Conservation (phyloP, 106 monocot species). For the Phalaenopsis equestris region DNA sequence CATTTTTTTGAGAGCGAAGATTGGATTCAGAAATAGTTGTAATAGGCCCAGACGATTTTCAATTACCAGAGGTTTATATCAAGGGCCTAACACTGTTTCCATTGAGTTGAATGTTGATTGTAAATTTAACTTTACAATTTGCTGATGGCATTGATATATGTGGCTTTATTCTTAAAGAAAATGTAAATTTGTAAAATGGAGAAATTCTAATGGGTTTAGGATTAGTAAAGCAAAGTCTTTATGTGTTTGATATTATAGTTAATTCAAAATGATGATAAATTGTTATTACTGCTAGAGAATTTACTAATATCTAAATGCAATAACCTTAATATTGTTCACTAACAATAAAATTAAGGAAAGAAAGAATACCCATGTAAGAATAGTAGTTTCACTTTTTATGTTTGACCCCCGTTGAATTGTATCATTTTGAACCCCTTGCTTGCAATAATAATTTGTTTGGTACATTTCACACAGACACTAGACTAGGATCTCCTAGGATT, state of each 20-base stretch:
- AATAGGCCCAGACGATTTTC: background rate
- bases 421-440: too few species aligned
- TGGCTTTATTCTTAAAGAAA: background rate
- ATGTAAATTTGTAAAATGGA: background rate
- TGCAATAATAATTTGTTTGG: too few species aligned
- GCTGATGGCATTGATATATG: background rate
- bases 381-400: too few species aligned
- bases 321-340: too few species aligned
- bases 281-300: background rate
- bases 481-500: too few species aligned
- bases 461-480: too few species aligned
- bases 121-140: too few species aligned
- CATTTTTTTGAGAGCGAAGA: background rate
- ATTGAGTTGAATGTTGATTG: background rate
- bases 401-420: too few species aligned
- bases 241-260: background rate
- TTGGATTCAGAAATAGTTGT: background rate
- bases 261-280: background rate
- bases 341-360: too few species aligned
- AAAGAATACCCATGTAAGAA: too few species aligned
- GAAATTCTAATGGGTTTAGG: background rate
- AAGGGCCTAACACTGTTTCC: background rate
- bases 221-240: background rate
- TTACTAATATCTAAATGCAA: background rate
- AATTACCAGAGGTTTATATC: background rate